A percentile compares a stretch with the other conserved stretches of the same genome.
phyloP scores from a whole-genome alignment of 2,329 filamentous ascomycete genomes.

The Alternaria sp. region DNA sequence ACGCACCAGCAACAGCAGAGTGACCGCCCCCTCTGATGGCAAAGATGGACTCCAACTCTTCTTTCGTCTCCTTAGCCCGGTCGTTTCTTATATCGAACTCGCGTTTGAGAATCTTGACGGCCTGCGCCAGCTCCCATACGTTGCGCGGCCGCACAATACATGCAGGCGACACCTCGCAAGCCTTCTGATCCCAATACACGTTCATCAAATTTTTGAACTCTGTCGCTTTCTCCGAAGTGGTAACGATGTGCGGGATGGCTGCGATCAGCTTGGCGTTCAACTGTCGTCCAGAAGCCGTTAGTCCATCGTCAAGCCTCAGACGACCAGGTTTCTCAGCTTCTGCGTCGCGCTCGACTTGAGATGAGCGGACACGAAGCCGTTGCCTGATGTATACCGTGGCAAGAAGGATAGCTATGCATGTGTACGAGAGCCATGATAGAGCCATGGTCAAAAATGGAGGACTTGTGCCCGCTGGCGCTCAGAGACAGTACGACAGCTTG shows the following conservation, averaged over 20 bases:
- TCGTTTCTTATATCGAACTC: slow-evolving; percentile 36
- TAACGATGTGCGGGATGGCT: slow-evolving; percentile 22
- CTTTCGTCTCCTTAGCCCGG: background rate
- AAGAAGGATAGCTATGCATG: slow-evolving; percentile 4
- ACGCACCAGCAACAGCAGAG: slow-evolving; percentile 26
- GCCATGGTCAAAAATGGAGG: background rate
- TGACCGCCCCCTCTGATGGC: slow-evolving; percentile 63
- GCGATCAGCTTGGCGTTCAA: slow-evolving; percentile 19
- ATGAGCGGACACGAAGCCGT: slow-evolving; percentile 15
- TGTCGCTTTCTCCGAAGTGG: slow-evolving; percentile 8
- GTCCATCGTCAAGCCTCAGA: slow-evolving; percentile 3
- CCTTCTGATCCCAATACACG: slow-evolving; percentile 46
- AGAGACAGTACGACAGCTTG: background rate
- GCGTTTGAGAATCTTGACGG: slow-evolving; percentile 39
- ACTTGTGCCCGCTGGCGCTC: background rate
- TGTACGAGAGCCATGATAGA: slow-evolving; percentile 12
- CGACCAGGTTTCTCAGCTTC: slow-evolving; percentile 18
- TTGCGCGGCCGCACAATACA: slow-evolving; percentile 43
- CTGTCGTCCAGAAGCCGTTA: slow-evolving; percentile 17
- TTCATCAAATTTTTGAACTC: slow-evolving; percentile 24
- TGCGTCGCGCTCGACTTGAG: slow-evolving; percentile 15
- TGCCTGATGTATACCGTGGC: slow-evolving; percentile 16
- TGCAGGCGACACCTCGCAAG: slow-evolving; percentile 42
- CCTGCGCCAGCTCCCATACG: slow-evolving; percentile 38
- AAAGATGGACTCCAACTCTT: slow-evolving; percentile 17